phyloP scores from a whole-genome alignment of 2,329 filamentous ascomycete species.

The Sclerotinia glacialis region DNA sequence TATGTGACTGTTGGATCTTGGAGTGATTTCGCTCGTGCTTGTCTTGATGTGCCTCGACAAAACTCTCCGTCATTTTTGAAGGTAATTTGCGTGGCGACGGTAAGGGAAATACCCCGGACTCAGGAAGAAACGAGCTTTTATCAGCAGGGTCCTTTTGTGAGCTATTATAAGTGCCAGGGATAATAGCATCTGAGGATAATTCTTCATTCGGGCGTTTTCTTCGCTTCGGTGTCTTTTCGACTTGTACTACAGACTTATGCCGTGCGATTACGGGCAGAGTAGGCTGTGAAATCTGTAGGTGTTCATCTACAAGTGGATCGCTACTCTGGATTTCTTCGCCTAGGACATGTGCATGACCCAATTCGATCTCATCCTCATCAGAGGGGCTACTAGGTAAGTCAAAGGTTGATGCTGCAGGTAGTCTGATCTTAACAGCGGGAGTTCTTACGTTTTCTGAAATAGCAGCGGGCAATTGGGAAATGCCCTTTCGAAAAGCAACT shows the following conservation, averaged over 20 bases:
- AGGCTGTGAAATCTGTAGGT: constrained; percentile 21
- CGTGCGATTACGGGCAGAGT: constrained; percentile 26
- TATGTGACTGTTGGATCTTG: background rate
- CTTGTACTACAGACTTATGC: constrained; percentile 28
- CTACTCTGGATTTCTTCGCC: constrained; percentile 28
- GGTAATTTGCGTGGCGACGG: background rate
- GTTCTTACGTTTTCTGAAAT: background rate
- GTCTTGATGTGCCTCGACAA: background rate
- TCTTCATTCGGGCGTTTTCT: constrained; percentile 11
- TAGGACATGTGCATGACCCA: constrained; percentile 31
- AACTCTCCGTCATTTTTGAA: background rate
- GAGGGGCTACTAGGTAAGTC: constrained; percentile 19
- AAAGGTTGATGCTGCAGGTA: background rate
- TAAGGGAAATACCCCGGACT: background rate
- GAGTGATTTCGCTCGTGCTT: background rate
- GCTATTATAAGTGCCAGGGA: constrained; percentile 28
- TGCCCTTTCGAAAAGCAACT: background rate
- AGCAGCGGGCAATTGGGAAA: background rate
- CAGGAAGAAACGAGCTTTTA: background rate
- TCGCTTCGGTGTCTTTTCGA: constrained; percentile 29
- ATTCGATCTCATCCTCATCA: constrained; percentile 33
- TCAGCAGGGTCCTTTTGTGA: constrained; percentile 3
- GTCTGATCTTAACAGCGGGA: background rate
- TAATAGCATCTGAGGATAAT: constrained; percentile 26
- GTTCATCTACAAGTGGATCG: constrained; percentile 8